Conservation (phyloP, 331 rosid genomes). For the Arachis monticola region DNA sequence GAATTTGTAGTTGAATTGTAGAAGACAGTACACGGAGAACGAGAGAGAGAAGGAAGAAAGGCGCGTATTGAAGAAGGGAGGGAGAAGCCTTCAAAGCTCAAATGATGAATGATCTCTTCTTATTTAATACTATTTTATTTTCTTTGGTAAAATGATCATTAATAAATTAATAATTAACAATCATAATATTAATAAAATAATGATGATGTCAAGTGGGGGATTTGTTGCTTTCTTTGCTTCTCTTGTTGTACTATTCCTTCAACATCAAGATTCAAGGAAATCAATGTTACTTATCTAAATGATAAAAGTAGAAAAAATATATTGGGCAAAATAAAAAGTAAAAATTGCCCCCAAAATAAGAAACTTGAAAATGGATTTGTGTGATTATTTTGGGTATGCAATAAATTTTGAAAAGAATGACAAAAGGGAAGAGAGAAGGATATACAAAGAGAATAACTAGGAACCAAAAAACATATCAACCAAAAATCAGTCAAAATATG, state of each 20-base stretch:
- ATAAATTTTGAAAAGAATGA: too few species aligned
- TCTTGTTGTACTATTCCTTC: not conserved
- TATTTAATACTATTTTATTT: not conserved
- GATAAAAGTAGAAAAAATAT: not conserved
- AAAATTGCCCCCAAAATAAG: not conserved
- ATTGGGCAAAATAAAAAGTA: not conserved
- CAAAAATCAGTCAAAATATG: too few species aligned
- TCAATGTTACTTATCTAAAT: not conserved
- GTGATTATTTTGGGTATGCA: too few species aligned
- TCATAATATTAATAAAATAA: not conserved
- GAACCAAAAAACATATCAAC: too few species aligned
- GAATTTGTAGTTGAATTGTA: not conserved
- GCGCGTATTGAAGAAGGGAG: conserved; percentile 42
- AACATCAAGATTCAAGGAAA: not conserved
- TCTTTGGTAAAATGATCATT: not conserved
- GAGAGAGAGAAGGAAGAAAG: conserved; percentile 25
- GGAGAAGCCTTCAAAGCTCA: conserved; percentile 47
- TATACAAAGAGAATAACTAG: too few species aligned
- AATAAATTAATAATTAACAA: too few species aligned
- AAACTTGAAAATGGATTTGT: not conserved
- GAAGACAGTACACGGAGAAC: conserved; percentile 10
- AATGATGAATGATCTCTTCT: conserved; percentile 2
- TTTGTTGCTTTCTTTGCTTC: not conserved
- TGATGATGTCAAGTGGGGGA: not conserved
- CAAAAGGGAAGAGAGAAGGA: too few species aligned